Percentiles rank a stretch among this genome's conserved stretches.
phyloP scores from a whole-genome alignment of 2,329 filamentous ascomycete genomes.

The Sphaerulina musiva region DNA sequence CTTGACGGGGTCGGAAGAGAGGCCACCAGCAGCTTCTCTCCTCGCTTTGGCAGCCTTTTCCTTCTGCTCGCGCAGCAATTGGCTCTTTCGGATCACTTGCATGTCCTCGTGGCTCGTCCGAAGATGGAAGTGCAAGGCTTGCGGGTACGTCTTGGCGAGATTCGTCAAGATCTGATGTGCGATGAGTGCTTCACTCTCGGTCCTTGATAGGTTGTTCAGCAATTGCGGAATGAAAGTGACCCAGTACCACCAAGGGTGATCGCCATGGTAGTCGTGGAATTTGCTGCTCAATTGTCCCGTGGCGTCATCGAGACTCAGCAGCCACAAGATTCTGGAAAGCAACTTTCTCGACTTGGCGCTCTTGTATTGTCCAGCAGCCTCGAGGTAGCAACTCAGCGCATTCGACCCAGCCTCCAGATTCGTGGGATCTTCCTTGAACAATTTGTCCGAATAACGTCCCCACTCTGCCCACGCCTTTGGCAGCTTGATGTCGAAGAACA shows the following conservation, averaged over 20 bases:
- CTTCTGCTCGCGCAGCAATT: slow-evolving; percentile 50
- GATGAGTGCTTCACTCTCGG: slow-evolving; percentile 70
- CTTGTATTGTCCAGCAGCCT: slow-evolving; percentile 94
- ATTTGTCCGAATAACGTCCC: slow-evolving; percentile 95
- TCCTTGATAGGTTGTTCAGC: slow-evolving; percentile 76
- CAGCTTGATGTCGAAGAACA: slow-evolving; percentile 92
- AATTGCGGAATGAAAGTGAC: slow-evolving; percentile 98
- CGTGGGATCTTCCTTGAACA: slow-evolving; percentile 83
- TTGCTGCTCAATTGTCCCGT: slow-evolving; percentile 76
- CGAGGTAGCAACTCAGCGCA: slow-evolving; percentile 90
- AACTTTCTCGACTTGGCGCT: slow-evolving; percentile 93
- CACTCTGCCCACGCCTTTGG: slow-evolving; percentile 99
- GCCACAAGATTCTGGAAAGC: slow-evolving; percentile 87
- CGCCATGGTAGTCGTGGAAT: slow-evolving; percentile 94
- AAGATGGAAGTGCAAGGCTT: slow-evolving; percentile 90
- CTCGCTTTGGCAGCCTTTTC: slow-evolving; percentile 47
- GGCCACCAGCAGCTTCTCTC: slow-evolving; percentile 52
- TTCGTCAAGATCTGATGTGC: slow-evolving; percentile 81
- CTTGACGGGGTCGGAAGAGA: slow-evolving; percentile 22
- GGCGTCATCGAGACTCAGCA: slow-evolving; percentile 85
- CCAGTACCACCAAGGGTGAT: slow-evolving; percentile 98
- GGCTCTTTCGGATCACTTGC: slow-evolving; percentile 80
- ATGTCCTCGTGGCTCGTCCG: slow-evolving; percentile 92
- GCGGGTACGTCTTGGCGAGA: slow-evolving; percentile 92
- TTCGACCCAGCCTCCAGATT: slow-evolving; percentile 81